phyloP scores from a whole-genome alignment of 345 rosid species.

The Eutrema japonicum region DNA sequence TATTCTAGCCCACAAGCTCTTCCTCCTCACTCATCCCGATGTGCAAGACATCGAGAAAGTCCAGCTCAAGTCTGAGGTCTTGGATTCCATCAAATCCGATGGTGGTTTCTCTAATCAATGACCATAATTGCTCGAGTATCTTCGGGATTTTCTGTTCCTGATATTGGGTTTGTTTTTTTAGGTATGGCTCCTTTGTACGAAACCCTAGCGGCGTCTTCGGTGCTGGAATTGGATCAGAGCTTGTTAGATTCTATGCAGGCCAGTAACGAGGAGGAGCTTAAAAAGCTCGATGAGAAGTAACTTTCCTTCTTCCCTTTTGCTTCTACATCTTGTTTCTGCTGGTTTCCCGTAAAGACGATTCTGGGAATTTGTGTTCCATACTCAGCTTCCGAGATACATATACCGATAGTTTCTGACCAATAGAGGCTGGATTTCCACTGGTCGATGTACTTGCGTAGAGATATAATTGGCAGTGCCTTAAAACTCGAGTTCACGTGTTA shows the following conservation, averaged over 20 bases:
- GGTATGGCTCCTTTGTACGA: constrained; percentile 91
- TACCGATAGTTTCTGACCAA: neutral
- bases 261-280: constrained; percentile 75
- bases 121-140: neutral
- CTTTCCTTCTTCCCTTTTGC: constrained; percentile 34
- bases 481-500: neutral
- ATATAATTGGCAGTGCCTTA: constrained; percentile 15
- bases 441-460: neutral
- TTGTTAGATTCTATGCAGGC: constrained; percentile 68
- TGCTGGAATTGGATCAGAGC: constrained; percentile 74
- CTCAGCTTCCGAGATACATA: constrained; percentile 1
- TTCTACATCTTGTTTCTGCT: neutral
- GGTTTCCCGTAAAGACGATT: neutral
- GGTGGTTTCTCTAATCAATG: constrained; percentile 44
- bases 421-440: neutral
- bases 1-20: constrained; percentile 77
- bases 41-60: constrained; percentile 93
- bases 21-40: constrained; percentile 78
- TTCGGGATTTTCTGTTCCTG: constrained; percentile 25
- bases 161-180: constrained; percentile 37
- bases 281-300: constrained; percentile 91
- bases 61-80: constrained; percentile 82
- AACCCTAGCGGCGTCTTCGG: constrained; percentile 68
- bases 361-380: neutral
- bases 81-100: constrained; percentile 67